These are phyloP conservation scores for Solanum aculeatissimum DNA, from an alignment of 305 asterid genomes.

Conservation along the genomic window DNA sequence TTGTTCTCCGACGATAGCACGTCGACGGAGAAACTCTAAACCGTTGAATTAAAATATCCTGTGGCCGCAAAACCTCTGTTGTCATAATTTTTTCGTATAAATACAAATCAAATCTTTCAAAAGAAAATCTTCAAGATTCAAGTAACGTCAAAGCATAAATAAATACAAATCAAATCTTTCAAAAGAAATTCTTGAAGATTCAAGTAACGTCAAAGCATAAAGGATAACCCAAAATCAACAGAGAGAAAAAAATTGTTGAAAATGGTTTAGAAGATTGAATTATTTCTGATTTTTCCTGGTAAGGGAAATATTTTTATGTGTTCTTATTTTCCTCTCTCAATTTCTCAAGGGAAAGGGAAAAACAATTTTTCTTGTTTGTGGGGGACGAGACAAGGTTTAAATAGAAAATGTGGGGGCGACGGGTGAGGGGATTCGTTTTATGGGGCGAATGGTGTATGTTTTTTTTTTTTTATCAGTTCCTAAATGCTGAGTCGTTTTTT, in stretches of 20 bases:
- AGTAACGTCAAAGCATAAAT: neutral
- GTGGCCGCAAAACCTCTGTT: conserved; percentile 63
- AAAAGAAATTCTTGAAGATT: neutral
- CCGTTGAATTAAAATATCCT: conserved; percentile 34
- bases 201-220: too few relatives aligned
- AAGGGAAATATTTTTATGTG: neutral
- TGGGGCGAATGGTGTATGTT: neutral
- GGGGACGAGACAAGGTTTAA: neutral
- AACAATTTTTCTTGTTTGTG: neutral
- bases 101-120: neutral
- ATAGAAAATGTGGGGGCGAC: neutral
- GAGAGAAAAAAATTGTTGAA: neutral
- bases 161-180: neutral
- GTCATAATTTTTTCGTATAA: conserved; percentile 31
- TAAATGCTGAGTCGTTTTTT: too few relatives aligned
- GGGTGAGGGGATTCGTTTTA: neutral
- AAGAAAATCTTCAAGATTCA: neutral
- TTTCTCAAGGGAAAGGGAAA: neutral
- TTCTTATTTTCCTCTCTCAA: neutral
- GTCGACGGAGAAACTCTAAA: neutral
- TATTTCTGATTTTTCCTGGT: neutral
- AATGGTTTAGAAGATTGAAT: neutral
- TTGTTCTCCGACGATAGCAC: conserved; percentile 37
- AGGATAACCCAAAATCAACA: too few relatives aligned
- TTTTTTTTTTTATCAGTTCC: neutral